Percentiles rank a stretch among this genome's conserved stretches.
phyloP scores from a whole-genome alignment of 1,139 yeast species.

The Sugiyamaella sp. region DNA sequence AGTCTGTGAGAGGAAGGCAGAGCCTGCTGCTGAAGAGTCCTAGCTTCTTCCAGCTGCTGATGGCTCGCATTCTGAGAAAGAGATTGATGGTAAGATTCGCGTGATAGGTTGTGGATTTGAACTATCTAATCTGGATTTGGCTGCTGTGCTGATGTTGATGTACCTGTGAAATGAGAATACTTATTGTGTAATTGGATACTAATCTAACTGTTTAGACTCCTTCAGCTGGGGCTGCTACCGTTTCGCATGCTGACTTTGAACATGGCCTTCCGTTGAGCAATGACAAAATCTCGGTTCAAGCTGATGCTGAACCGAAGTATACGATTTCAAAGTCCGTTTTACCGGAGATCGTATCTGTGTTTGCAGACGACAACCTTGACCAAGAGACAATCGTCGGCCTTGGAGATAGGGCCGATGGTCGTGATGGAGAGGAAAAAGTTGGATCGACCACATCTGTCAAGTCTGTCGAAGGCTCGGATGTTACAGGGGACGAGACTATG shows the following conservation, averaged over 20 bases:
- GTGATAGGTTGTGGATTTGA: not conserved
- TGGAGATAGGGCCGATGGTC: not conserved
- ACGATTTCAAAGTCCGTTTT: not conserved
- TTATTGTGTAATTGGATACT: not conserved
- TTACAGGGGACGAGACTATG: not conserved
- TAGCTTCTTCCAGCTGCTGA: slow-evolving; percentile 11
- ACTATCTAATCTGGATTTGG: too few species aligned
- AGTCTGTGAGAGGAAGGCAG: slow-evolving; percentile 3
- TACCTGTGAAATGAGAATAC: too few species aligned
- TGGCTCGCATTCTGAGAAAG: slow-evolving; percentile 12
- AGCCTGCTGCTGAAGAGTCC: slow-evolving; percentile 4
- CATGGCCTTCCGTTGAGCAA: too few species aligned
- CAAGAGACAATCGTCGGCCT: not conserved
- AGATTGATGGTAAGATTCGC: slow-evolving; percentile 7
- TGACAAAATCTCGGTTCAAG: not conserved
- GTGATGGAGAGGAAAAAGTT: not conserved
- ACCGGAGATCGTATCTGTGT: slow-evolving; percentile 4
- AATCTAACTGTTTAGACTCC: not conserved
- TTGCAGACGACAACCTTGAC: not conserved
- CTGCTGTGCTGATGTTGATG: too few species aligned
- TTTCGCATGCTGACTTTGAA: too few species aligned
- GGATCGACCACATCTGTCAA: too few species aligned
- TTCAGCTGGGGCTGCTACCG: not conserved
- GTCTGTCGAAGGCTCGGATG: not conserved
- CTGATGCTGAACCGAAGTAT: not conserved